Conservation (phyloP, 225 moss, liverwort and hornwort species). For the Anthoceros angustus region DNA sequence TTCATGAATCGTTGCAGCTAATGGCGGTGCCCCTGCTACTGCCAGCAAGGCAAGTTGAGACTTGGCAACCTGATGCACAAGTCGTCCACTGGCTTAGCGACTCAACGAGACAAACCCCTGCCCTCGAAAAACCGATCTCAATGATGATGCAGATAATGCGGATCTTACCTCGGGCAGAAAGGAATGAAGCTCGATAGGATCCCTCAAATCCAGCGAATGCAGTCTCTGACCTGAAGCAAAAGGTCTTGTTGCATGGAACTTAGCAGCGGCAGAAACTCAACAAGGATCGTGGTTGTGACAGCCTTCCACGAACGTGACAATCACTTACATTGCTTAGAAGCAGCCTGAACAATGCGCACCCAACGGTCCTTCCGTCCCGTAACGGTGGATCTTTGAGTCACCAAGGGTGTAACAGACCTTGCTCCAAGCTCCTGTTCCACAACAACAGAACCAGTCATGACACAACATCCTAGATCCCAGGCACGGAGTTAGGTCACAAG, state of each 20-base stretch:
- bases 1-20: slow-evolving; percentile 26
- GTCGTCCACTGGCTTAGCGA: too few relatives aligned
- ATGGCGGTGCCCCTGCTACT: slow-evolving; percentile 53
- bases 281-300: not conserved
- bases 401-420: slow-evolving; percentile 56
- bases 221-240: slow-evolving; percentile 24
- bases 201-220: slow-evolving; percentile 30
- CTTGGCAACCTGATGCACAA: slow-evolving; percentile 34
- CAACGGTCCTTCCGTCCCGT: slow-evolving; percentile 63
- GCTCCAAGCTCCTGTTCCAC: slow-evolving; percentile 60
- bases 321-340: slow-evolving; percentile 67
- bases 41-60: slow-evolving; percentile 57
- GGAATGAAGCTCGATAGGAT: slow-evolving; percentile 24
- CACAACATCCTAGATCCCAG: not conserved
- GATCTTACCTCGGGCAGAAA: slow-evolving; percentile 29
- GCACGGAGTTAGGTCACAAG: too few relatives aligned
- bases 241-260: not conserved
- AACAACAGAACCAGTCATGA: not conserved
- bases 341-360: slow-evolving; percentile 80
- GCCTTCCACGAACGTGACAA: not conserved
- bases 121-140: too few relatives aligned
- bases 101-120: too few relatives aligned
- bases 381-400: slow-evolving; percentile 61
- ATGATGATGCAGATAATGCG: not conserved
- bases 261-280: too few relatives aligned